Percentiles rank a stretch among this genome's conserved stretches.
phyloP scores from a whole-genome alignment of 2,329 filamentous ascomycete species.

The Tolypocladium album region DNA sequence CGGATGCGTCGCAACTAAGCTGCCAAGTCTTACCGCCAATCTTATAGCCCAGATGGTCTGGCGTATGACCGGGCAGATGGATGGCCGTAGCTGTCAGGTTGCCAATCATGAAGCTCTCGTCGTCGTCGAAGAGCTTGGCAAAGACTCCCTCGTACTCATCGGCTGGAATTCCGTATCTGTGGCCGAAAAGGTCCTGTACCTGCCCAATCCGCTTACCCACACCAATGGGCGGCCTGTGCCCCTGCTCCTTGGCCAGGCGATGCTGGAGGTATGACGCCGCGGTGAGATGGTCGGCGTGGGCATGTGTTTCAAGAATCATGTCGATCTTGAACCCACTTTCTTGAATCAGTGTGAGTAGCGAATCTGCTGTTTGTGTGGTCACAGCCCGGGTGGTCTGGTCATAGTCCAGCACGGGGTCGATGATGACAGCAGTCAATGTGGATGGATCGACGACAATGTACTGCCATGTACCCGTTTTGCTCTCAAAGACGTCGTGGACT shows the following conservation, averaged over 20 bases:
- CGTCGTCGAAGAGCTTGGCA: slow-evolving; percentile 40
- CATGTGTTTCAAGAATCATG: slow-evolving; percentile 51
- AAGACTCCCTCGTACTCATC: slow-evolving; percentile 37
- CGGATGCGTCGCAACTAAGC: background rate
- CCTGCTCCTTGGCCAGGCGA: slow-evolving; percentile 23
- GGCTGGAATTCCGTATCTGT: slow-evolving; percentile 32
- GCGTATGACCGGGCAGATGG: slow-evolving; percentile 50
- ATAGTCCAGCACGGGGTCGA: slow-evolving; percentile 52
- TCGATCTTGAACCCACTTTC: slow-evolving; percentile 35
- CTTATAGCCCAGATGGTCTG: slow-evolving; percentile 48
- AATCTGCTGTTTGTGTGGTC: slow-evolving; percentile 40
- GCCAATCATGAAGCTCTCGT: slow-evolving; percentile 42
- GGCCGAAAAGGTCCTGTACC: slow-evolving; percentile 39
- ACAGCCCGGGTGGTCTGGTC: slow-evolving; percentile 30
- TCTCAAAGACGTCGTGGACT: slow-evolving; percentile 28
- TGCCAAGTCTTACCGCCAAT: slow-evolving; percentile 30
- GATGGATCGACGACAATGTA: slow-evolving; percentile 46
- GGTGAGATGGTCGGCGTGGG: slow-evolving; percentile 50
- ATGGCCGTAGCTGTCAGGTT: slow-evolving; percentile 31
- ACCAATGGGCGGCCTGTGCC: slow-evolving; percentile 30
- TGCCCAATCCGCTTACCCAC: slow-evolving; percentile 42
- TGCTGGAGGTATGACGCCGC: slow-evolving; percentile 46
- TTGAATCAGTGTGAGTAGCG: slow-evolving; percentile 31
- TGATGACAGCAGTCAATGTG: slow-evolving; percentile 39
- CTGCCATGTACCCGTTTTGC: slow-evolving; percentile 43